Percentiles rank a stretch among this genome's conserved stretches.
Evolutionary conservation across 1,139 yeast species (phyloP).

Genomic region (Magnusiomyces clavatus): DNA sequence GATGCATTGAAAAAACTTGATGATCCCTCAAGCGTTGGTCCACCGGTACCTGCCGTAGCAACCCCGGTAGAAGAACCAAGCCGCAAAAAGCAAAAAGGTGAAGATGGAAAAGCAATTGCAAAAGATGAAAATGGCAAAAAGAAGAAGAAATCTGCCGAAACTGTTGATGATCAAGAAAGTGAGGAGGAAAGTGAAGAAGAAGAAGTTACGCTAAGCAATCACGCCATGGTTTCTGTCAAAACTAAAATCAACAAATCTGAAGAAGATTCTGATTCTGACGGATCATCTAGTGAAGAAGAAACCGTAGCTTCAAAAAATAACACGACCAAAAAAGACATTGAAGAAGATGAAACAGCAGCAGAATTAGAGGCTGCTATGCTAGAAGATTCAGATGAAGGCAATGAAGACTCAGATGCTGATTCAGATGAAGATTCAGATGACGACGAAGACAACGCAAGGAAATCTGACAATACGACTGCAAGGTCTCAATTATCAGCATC

Average conservation of each 20-base stretch:
- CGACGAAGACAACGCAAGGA: no score
- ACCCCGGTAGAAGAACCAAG: slow-evolving; percentile 1
- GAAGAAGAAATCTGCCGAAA: not conserved
- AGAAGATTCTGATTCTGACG: not conserved
- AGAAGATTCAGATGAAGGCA: not conserved
- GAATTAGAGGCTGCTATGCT: slow-evolving; percentile 4
- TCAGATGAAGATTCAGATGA: not conserved
- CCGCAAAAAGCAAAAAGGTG: slow-evolving; percentile 2
- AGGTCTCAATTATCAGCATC: no score
- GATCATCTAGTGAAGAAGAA: not conserved
- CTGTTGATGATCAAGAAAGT: slow-evolving; percentile 1
- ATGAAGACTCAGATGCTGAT: not conserved
- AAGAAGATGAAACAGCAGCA: not conserved
- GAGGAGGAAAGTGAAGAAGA: not conserved
- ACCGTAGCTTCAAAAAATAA: not conserved
- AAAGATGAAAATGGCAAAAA: slow-evolving; percentile 6
- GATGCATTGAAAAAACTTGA: slow-evolving; percentile 43
- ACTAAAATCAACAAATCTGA: not conserved
- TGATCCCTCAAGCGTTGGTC: not conserved
- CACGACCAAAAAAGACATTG: not conserved
- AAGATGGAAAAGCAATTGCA: slow-evolving; percentile 2
- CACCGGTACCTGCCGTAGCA: not conserved
- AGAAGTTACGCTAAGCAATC: not conserved
- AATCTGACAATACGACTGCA: no score
- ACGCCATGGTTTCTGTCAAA: not conserved